Conservation (phyloP, 2,329 filamentous ascomycete species). For the Hypoxylon sp. region DNA sequence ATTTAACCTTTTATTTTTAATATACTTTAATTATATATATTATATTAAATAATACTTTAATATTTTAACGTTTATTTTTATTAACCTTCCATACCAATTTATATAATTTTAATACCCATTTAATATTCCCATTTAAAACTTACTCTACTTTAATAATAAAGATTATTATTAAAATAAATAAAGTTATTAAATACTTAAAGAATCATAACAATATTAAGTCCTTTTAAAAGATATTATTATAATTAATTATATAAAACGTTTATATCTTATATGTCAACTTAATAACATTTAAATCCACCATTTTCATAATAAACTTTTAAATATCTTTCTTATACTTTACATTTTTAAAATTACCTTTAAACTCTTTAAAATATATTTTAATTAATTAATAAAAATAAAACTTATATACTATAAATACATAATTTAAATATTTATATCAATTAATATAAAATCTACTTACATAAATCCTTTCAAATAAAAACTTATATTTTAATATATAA, state of each 20-base stretch:
- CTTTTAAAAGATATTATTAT: neutral
- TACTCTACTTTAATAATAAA: neutral
- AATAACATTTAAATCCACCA: neutral
- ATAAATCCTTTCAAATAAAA: neutral
- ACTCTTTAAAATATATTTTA: neutral
- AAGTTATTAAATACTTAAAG: neutral
- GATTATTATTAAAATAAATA: neutral
- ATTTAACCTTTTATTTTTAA: neutral
- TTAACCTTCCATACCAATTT: neutral
- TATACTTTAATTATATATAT: neutral
- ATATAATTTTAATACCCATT: neutral
- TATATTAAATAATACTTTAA: neutral
- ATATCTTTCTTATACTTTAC: neutral
- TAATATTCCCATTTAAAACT: neutral
- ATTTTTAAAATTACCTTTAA: neutral
- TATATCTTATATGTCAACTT: neutral
- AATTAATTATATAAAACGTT: neutral
- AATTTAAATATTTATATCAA: neutral
- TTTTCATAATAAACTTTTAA: neutral
- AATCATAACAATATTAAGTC: neutral
- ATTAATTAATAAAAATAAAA: neutral
- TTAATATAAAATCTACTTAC: neutral
- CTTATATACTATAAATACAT: neutral
- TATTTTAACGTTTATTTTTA: neutral
- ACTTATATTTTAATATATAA: neutral